phyloP scores from a whole-genome alignment of 2,329 filamentous ascomycete genomes.

The Cytospora paraplurivora region DNA sequence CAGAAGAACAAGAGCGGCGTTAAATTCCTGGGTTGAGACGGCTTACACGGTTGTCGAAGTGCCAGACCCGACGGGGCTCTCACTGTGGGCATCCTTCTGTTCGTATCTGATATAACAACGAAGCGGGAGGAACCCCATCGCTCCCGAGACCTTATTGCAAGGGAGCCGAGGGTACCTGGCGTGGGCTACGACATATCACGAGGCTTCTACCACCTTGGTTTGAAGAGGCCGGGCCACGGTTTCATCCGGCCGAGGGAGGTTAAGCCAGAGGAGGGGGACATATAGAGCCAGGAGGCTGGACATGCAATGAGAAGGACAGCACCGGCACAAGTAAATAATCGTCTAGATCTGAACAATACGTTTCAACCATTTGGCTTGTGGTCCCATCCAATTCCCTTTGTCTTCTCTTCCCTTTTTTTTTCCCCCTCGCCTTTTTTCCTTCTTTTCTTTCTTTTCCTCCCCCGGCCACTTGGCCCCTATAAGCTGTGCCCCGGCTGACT shows the following conservation, averaged over 20 bases:
- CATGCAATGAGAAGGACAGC: background rate
- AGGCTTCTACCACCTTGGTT: background rate
- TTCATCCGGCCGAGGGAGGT: background rate
- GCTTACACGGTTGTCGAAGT: background rate
- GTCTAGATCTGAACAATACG: background rate
- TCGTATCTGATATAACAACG: background rate
- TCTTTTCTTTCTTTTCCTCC: background rate
- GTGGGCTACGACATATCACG: background rate
- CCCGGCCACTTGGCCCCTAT: background rate
- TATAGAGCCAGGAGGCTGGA: background rate
- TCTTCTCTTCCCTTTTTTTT: too few species aligned
- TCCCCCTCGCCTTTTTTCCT: too few species aligned
- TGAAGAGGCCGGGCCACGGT: background rate
- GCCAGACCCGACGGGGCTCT: background rate
- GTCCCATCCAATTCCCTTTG: too few species aligned
- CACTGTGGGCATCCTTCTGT: background rate
- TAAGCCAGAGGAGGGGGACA: background rate
- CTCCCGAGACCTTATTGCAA: background rate
- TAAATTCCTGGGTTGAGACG: conserved; percentile 58
- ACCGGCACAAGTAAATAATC: background rate
- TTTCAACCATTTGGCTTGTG: too few species aligned
- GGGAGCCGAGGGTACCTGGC: background rate
- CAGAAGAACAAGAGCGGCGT: conserved; percentile 70
- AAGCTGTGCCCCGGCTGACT: background rate
- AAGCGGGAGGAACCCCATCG: background rate